Base-by-base conservation (phyloP, 2,329 filamentous ascomycete species). In the Cercospora berteroae region DNA sequence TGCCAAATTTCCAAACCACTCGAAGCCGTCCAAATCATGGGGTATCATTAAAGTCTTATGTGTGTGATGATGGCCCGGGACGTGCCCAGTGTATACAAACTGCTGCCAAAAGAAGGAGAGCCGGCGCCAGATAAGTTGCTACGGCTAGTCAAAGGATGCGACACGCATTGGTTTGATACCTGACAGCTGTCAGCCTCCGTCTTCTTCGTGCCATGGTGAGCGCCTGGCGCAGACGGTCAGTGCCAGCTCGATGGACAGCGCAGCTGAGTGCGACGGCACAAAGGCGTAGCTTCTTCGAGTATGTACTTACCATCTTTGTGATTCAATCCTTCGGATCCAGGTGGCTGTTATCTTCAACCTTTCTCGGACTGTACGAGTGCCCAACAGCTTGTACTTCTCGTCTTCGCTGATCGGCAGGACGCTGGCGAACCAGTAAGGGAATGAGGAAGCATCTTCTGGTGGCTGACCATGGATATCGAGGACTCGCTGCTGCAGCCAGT, bases 391-490 rank as follows among this genome's bases (percentile, higher is more conserved):
- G 72, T 96, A 96, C 77, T 94, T 96, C 74, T 95, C 90, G 29
- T 88, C 82, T 27, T 95, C 91, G 13, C 86, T 85, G 42, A 95
- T 88, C 0, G 93, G 93, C 12, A 96, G 79, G 20, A 95, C 88
- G 74, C 88, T 92, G 9, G 91, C 93, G 72, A 97, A 90, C 94
- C 94, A 97, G 85, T 93, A 97, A 0, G 93, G 91, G 72, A 97
- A 95, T 1, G 87, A 78, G 3, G 89, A 89, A 0, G 92, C 89
- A 74, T 96, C 92, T 16, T 86, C 83, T 0, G 93, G 93, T 20
- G 89, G 90, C 66, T 90, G 87, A 12, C 93, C 93, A 71, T 94
- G 95, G 5, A 91, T 88, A 33, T 87, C 81, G 31, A 94, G 81
- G 36, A 94, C 89, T 8, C 89, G 86, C 48, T 88, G 85, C 64